Evolutionary conservation across 495 filamentous ascomycete species (phyloP).

Genomic region (Aspergillus hancockii): DNA sequence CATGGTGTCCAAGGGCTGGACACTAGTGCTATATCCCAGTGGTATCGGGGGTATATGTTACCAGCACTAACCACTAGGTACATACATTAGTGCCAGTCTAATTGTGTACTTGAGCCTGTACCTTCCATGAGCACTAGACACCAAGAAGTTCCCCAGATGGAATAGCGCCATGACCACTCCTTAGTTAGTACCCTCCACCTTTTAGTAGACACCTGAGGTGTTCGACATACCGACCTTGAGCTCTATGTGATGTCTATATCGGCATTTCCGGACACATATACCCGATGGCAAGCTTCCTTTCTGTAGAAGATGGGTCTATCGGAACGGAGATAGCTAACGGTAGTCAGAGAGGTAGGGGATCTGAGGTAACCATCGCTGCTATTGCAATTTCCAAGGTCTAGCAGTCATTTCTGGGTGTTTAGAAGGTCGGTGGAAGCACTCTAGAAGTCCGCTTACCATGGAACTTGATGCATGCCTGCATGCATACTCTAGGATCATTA

Average conservation of each 20-base stretch:
- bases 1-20: background rate
- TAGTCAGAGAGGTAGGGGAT: too few species aligned
- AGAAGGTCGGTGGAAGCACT: conserved; percentile 1
- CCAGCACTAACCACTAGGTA: too few species aligned
- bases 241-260: background rate
- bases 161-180: too few species aligned
- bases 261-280: background rate
- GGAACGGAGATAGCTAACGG: background rate
- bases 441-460: background rate
- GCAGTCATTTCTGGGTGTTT: background rate
- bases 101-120: too few species aligned
- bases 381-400: too few species aligned
- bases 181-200: too few species aligned
- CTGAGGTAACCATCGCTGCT: too few species aligned
- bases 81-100: background rate
- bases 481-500: background rate
- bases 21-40: background rate
- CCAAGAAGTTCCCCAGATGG: too few species aligned
- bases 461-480: background rate
- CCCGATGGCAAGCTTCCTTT: too few species aligned
- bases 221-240: background rate
- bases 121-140: too few species aligned
- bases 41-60: background rate
- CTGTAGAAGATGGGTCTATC: background rate
- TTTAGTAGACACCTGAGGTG: background rate